phyloP scores from a whole-genome alignment of 331 rosid species.

The Pyrus hybrid region DNA sequence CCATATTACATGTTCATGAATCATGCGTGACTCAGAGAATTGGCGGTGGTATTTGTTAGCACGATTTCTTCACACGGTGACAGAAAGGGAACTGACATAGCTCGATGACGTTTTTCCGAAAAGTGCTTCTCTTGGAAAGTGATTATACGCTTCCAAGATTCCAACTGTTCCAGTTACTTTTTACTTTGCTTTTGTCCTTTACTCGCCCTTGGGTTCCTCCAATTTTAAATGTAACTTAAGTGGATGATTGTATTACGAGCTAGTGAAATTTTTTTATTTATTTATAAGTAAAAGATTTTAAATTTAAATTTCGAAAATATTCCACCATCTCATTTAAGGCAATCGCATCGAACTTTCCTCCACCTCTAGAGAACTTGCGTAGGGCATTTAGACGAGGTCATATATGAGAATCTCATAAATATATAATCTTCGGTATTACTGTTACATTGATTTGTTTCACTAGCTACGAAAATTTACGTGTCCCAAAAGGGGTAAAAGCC shows the following conservation, averaged over 20 bases:
- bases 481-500: neutral
- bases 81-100: constrained; percentile 16
- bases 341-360: no score
- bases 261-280: no score
- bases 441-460: neutral
- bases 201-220: constrained; percentile 31
- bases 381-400: no score
- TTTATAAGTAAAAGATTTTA: fast-evolving
- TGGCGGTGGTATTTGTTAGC: neutral
- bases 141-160: constrained; percentile 38
- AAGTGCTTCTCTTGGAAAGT: constrained; percentile 42
- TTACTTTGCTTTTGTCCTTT: constrained; percentile 42
- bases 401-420: neutral
- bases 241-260: fast-evolving
- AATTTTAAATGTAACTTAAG: no score
- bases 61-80: neutral
- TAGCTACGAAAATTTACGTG: no score
- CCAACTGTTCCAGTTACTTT: constrained; percentile 40
- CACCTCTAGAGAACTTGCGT: no score
- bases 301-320: fast-evolving
- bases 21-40: no score
- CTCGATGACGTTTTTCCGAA: constrained; percentile 30
- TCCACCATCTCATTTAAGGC: no score
- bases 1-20: no score
- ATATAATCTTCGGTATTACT: neutral